Evolutionary conservation across 1,284 basidiomycete genomes (phyloP).

Genomic region (Ceratobasidium theobromae): DNA sequence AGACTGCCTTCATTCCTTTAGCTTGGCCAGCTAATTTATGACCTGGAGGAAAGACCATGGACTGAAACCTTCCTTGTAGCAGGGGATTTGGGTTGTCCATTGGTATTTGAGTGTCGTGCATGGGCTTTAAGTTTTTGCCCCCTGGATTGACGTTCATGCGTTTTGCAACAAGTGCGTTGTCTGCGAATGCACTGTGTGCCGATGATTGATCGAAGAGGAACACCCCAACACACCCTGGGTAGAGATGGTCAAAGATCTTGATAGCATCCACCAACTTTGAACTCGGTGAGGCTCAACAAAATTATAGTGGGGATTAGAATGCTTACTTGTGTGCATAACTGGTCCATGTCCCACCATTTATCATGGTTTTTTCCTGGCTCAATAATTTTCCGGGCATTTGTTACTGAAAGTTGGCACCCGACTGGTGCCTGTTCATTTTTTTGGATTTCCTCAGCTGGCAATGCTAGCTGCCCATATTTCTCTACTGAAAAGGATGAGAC

Average conservation of each 20-base stretch:
- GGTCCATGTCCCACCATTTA: background rate
- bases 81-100: background rate
- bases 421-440: background rate
- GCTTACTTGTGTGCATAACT: background rate
- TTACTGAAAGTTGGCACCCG: background rate
- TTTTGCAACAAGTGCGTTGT: conserved; percentile 43
- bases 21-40: conserved; percentile 36
- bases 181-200: conserved; percentile 41
- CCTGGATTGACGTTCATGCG: conserved; percentile 41
- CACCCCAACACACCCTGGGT: conserved; percentile 40
- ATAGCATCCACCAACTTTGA: conserved; percentile 37
- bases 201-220: conserved; percentile 47
- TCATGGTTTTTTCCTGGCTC: conserved; percentile 1
- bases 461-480: background rate
- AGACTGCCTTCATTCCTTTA: conserved; percentile 44
- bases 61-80: background rate
- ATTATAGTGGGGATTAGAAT: background rate
- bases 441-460: background rate
- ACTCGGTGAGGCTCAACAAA: background rate
- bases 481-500: background rate
- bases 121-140: background rate
- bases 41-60: background rate
- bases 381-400: background rate
- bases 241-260: conserved; percentile 39
- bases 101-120: background rate